phyloP scores from a whole-genome alignment of 768 basidiomycete genomes.

The Tricholoma terreum region DNA sequence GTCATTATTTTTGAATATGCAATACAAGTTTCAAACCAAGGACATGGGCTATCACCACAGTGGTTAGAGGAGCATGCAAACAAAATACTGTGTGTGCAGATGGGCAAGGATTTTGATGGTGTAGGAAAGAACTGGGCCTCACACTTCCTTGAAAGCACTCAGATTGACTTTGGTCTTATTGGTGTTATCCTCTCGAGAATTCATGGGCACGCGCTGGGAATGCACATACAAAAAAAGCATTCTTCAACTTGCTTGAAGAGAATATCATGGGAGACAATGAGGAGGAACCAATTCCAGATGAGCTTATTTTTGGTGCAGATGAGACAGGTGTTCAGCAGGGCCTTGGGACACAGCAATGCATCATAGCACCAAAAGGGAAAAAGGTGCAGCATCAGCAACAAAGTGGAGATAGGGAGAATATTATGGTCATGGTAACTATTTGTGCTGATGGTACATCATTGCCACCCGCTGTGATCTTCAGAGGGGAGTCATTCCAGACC shows the following conservation, averaged over 20 bases:
- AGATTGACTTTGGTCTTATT: constrained; percentile 24
- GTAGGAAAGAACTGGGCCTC: constrained; percentile 37
- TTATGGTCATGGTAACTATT: constrained; percentile 35
- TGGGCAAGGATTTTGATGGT: constrained; percentile 27
- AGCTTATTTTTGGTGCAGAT: constrained; percentile 33
- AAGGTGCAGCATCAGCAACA: constrained; percentile 28
- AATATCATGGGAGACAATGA: constrained; percentile 14
- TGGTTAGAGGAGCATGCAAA: constrained; percentile 33
- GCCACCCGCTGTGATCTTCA: constrained; percentile 38
- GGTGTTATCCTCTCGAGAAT: constrained; percentile 31
- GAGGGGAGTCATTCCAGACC: constrained; percentile 32
- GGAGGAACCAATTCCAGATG: constrained; percentile 18
- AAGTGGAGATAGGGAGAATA: constrained; percentile 25
- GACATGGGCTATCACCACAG: constrained; percentile 16
- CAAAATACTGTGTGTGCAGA: constrained; percentile 21
- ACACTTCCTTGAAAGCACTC: constrained; percentile 28
- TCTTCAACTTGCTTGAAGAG: constrained; percentile 30
- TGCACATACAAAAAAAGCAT: constrained; percentile 29
- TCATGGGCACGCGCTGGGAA: constrained; percentile 35
- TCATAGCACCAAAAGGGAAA: constrained; percentile 24
- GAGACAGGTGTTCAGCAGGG: constrained; percentile 31
- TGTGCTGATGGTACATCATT: constrained; percentile 36
- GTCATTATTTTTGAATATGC: constrained; percentile 27
- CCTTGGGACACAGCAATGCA: constrained; percentile 19
- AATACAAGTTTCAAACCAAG: constrained; percentile 28